A percentile compares a stretch with the other conserved stretches of the same genome.
Evolutionary conservation across 805 yeast genomes (phyloP).

Genomic region (Ogataea corticis): DNA sequence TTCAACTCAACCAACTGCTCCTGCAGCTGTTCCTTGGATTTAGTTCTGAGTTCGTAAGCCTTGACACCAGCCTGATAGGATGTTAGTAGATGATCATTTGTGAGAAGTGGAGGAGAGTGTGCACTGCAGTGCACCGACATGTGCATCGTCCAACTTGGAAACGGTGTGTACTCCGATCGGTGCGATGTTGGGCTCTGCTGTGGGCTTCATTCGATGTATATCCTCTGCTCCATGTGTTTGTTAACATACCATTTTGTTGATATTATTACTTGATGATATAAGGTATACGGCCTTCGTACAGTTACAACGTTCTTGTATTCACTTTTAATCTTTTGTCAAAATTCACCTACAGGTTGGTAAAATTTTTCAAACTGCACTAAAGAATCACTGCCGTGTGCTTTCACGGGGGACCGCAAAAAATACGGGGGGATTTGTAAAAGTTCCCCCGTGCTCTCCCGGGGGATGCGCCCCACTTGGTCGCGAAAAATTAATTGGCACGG

Average conservation of each 20-base stretch:
- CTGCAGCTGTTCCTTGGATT: constrained; percentile 96
- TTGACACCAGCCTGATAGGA: constrained; percentile 77
- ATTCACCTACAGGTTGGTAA: constrained; percentile 8
- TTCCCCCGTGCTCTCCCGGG: background rate
- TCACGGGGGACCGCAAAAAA: constrained; percentile 3
- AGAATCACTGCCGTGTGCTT: constrained; percentile 7
- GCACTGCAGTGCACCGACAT: too few species aligned
- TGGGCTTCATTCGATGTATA: background rate
- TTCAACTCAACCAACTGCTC: constrained; percentile 91
- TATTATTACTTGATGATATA: constrained; percentile 13
- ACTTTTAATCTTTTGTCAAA: constrained; percentile 7
- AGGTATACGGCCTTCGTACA: constrained; percentile 8
- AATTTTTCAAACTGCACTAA: constrained; percentile 11
- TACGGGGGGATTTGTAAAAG: background rate
- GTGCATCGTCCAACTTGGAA: too few species aligned
- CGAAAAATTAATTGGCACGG: constrained; percentile 1
- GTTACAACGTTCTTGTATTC: constrained; percentile 4
- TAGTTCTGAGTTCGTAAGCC: constrained; percentile 94
- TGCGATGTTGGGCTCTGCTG: background rate
- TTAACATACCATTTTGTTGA: constrained; percentile 22
- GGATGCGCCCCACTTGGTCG: background rate
- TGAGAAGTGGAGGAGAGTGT: too few species aligned
- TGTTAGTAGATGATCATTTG: constrained; percentile 3
- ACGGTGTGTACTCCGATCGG: background rate
- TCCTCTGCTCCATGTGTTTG: background rate